These are phyloP conservation scores for Talaromyces liani DNA, from an alignment of 495 filamentous ascomycete species.

Conservation along the genomic window DNA sequence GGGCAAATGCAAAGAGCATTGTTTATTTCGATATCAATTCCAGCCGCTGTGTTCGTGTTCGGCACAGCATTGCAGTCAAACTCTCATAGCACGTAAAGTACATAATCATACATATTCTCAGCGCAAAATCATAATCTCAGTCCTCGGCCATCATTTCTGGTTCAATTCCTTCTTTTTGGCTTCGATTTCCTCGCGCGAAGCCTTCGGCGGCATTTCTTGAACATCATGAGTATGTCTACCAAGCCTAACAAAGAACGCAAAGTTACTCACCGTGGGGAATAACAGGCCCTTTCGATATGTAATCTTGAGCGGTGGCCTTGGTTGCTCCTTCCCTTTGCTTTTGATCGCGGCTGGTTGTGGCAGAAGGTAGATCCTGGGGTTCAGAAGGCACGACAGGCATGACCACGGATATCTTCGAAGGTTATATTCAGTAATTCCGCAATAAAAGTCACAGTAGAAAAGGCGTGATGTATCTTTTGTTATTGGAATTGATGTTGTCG, in stretches of 20 bases:
- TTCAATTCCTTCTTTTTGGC: slow-evolving; percentile 59
- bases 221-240: not conserved
- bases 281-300: slow-evolving; percentile 37
- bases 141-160: slow-evolving; percentile 30
- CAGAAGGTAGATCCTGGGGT: not conserved
- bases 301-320: slow-evolving; percentile 29
- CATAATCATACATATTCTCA: not conserved
- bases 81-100: not conserved
- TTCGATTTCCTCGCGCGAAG: slow-evolving; percentile 59
- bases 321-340: slow-evolving; percentile 13
- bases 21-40: not conserved
- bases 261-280: slow-evolving; percentile 33
- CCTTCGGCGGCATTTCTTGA: slow-evolving; percentile 47
- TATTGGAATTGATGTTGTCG: not conserved
- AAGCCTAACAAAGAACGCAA: not conserved
- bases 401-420: not conserved
- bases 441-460: not conserved
- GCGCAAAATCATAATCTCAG: not conserved
- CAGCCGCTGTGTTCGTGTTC: not conserved
- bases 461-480: not conserved
- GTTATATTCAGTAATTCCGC: not conserved
- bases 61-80: not conserved
- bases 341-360: not conserved
- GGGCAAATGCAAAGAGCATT: not conserved
- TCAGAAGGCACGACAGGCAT: slow-evolving; percentile 33